Evolutionary conservation across 768 basidiomycete genomes (phyloP).

Genomic region (Hysterangium stoloniferum): DNA sequence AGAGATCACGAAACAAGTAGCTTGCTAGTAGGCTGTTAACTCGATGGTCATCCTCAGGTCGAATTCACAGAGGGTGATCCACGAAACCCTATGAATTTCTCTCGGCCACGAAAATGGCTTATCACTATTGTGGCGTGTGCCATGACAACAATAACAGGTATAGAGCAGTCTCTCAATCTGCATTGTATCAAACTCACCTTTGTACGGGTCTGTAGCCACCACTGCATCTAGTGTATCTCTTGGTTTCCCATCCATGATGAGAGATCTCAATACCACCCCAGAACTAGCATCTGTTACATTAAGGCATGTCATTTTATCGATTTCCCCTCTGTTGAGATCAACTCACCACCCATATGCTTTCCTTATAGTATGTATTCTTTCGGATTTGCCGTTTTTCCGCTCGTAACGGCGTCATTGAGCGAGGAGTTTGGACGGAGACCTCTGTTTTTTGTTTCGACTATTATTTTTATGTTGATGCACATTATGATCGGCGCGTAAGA

Average conservation of each 20-base stretch:
- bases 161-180: conserved; percentile 18
- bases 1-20: too few relatives aligned
- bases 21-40: too few relatives aligned
- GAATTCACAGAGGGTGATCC: conserved; percentile 33
- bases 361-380: conserved; percentile 42
- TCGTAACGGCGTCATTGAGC: conserved; percentile 60
- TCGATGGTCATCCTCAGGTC: conserved; percentile 27
- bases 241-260: conserved; percentile 50
- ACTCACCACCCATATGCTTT: neutral
- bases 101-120: conserved; percentile 33
- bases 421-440: conserved; percentile 66
- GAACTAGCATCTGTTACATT: conserved; percentile 18
- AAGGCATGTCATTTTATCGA: neutral
- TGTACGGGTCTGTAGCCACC: conserved; percentile 33
- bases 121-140: conserved; percentile 40
- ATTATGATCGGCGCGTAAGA: too few relatives aligned
- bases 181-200: conserved; percentile 4
- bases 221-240: conserved; percentile 38
- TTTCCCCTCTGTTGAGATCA: neutral
- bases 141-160: conserved; percentile 42
- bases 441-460: conserved; percentile 43
- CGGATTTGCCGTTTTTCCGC: conserved; percentile 56
- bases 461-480: conserved; percentile 46
- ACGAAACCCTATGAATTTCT: conserved; percentile 35
- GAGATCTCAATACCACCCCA: conserved; percentile 27